phyloP scores from a whole-genome alignment of 768 basidiomycete genomes.

The Termitomyces bulborhizus region DNA sequence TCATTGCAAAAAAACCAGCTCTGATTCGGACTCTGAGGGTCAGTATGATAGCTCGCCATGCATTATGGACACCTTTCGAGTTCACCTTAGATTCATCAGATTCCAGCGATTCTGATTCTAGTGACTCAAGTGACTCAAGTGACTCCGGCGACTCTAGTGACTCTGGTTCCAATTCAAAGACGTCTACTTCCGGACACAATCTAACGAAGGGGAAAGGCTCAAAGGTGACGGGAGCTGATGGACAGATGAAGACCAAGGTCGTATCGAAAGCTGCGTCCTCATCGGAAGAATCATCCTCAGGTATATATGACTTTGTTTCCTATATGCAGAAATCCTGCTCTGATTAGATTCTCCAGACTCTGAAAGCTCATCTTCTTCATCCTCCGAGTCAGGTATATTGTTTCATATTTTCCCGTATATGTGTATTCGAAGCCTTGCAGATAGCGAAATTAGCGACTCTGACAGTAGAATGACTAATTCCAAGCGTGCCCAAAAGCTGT shows the following conservation, averaged over 20 bases:
- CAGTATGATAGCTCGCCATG: neutral
- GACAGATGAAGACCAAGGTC: neutral
- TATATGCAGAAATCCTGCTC: neutral
- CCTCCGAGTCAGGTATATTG: constrained; percentile 23
- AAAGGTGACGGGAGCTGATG: constrained; percentile 7
- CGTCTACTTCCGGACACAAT: constrained; percentile 19
- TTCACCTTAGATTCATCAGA: constrained; percentile 6
- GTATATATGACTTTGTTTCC: neutral
- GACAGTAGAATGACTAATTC: neutral
- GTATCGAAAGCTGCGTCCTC: neutral
- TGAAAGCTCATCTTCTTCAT: constrained; percentile 18
- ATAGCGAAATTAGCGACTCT: constrained; percentile 32
- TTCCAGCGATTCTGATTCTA: constrained; percentile 20
- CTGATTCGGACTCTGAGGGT: constrained; percentile 22
- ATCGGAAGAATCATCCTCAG: constrained; percentile 11
- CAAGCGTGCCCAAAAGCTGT: constrained; percentile 6
- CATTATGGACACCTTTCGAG: neutral
- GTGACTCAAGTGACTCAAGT: constrained; percentile 13
- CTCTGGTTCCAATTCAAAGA: constrained; percentile 20
- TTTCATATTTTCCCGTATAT: neutral
- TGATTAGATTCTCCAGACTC: constrained; percentile 14
- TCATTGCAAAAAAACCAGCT: constrained; percentile 8
- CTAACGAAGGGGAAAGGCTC: constrained; percentile 3
- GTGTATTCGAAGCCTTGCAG: constrained; percentile 12
- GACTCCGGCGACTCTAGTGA: constrained; percentile 25